Percentiles rank a stretch among this genome's conserved stretches.
Conservation (phyloP, 768 basidiomycete species). For the Pholiota molesta region DNA sequence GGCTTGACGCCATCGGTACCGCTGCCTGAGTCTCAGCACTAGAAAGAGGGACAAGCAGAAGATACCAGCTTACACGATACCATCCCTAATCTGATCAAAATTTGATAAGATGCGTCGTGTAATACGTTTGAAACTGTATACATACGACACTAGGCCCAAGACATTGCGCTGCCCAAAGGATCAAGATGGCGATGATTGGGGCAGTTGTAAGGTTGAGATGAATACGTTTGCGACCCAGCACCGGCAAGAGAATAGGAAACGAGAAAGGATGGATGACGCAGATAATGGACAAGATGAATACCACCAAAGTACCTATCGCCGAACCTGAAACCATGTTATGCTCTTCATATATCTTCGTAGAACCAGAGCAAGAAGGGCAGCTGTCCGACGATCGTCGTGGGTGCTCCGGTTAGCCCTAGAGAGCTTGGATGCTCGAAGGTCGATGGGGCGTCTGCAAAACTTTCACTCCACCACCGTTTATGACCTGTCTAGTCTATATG, state of each 20-base stretch:
- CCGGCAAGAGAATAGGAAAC: conserved; percentile 39
- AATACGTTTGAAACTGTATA: background rate
- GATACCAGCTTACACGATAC: background rate
- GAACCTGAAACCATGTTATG: background rate
- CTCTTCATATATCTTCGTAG: background rate
- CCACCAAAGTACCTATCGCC: conserved; percentile 51
- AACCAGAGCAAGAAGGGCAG: background rate
- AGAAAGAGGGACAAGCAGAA: background rate
- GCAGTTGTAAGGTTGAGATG: conserved; percentile 50
- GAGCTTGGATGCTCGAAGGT: too few species aligned
- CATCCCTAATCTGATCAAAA: background rate
- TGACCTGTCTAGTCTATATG: background rate
- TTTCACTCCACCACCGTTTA: background rate
- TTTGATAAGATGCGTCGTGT: background rate
- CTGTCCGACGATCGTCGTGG: background rate
- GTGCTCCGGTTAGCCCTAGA: too few species aligned
- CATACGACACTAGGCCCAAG: conserved; percentile 35
- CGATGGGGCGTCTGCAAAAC: background rate
- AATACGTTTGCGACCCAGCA: conserved; percentile 27
- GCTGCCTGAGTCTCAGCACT: background rate
- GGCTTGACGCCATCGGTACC: conserved; percentile 74
- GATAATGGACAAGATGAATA: conserved; percentile 56
- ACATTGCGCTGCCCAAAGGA: conserved; percentile 62
- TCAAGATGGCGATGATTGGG: conserved; percentile 53
- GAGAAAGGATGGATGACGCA: conserved; percentile 52